Base-by-base conservation (phyloP, 306 rosid species). In the Echinosophora koreensis region DNA sequence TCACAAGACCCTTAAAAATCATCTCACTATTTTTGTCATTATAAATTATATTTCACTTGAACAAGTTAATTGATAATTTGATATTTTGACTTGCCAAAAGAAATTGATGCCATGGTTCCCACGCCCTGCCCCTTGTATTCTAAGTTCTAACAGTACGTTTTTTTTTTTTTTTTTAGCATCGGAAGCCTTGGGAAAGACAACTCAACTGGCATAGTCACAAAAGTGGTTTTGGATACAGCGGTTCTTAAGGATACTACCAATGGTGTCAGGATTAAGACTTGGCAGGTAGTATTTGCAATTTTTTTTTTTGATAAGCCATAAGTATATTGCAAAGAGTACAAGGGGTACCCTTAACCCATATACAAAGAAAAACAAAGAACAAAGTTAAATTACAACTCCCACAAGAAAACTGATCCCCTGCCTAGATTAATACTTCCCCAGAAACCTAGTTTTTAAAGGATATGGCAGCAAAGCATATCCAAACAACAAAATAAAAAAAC, bases 101-200 rank as follows among this genome's bases (percentile, higher is more conserved):
- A 22, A 22, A 22, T 22, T 22, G 27, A 67, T 15, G 17, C 38
- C 52, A 37, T 10, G 75, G 30, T 12, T n/a, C 60, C 18, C 47
- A 50, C 75, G 1, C 2, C 30, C 30, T 2, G 2, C 32, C 32
- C 32, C 32, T 30, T 30, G 3, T 30, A 2, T 30, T 30, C 2
- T 30, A 30, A 30, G 32, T 30, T 30, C 32, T 30, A 30, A 30
- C 32, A 50, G 35, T 52, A 9, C 42, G 14, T 17, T n/a, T n/a
- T n/a, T n/a, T n/a, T 22, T 22, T 22, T 60, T 81, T 68, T 57
- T 66, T 15, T 35, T 74, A 96, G 99, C 89, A 96, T 96, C 71
- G 99, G 99, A 86, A 96, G 99, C 88, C 95, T 96, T 73, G 98
- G 99, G 76, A 93, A 93, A 82, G 93, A 91, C 83, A 92, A 96